Conservation (phyloP, 768 basidiomycete species). For the Pleurotus citrinopileatus region DNA sequence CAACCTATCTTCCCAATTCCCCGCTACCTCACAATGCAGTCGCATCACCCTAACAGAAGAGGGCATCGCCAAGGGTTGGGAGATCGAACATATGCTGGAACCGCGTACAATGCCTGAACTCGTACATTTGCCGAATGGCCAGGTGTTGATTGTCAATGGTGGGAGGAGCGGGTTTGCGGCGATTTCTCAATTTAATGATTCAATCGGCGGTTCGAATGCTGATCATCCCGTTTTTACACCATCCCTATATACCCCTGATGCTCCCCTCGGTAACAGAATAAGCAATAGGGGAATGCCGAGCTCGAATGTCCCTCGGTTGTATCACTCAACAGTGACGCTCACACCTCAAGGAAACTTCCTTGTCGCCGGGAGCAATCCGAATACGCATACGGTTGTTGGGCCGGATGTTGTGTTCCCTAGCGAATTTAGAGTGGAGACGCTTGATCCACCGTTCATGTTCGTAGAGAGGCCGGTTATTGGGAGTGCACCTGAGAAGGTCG, state of each 20-base stretch:
- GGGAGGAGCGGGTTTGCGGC: constrained; percentile 30
- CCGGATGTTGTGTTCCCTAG: constrained; percentile 4
- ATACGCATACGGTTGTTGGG: constrained; percentile 13
- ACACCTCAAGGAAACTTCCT: constrained; percentile 23
- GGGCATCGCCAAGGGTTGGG: constrained; percentile 34
- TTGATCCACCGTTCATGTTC: constrained; percentile 27
- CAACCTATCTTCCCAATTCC: constrained; percentile 54
- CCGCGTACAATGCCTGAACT: constrained; percentile 59
- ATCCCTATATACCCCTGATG: constrained; percentile 38
- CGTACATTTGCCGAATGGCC: constrained; percentile 51
- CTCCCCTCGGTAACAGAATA: constrained; percentile 30
- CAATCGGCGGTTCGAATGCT: constrained; percentile 42
- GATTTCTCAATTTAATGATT: constrained; percentile 21
- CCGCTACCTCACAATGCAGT: constrained; percentile 32
- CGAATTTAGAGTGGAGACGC: constrained; percentile 22
- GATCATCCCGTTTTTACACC: constrained; percentile 39
- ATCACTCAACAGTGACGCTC: constrained; percentile 30
- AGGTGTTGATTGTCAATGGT: constrained; percentile 50
- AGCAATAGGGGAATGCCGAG: constrained; percentile 29
- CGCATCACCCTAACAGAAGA: constrained; percentile 53
- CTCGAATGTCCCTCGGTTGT: constrained; percentile 25
- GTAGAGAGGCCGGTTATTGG: constrained; percentile 11
- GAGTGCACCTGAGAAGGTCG: constrained; percentile 20
- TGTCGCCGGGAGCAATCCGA: constrained; percentile 27
- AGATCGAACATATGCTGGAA: constrained; percentile 47